Evolutionary conservation across 257 asterid species (phyloP).

Genomic region (Forsythia suspensa): DNA sequence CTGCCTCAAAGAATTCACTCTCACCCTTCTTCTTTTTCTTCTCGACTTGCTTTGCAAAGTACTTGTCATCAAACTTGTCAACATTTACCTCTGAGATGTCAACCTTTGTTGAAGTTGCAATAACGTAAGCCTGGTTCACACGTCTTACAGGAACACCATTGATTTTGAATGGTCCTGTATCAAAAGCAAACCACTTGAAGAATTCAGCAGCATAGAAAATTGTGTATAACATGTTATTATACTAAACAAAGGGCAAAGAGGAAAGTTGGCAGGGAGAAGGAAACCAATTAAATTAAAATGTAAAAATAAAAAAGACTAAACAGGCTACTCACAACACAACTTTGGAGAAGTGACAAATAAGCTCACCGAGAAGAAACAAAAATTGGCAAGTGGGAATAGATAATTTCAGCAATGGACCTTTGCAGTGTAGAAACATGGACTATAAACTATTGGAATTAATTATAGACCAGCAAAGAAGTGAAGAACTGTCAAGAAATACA

Average conservation of each 20-base stretch:
- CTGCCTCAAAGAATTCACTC: slow-evolving; percentile 54
- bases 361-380: neutral
- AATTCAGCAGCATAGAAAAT: neutral
- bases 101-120: slow-evolving; percentile 65
- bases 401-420: too few species aligned
- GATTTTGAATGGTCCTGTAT: slow-evolving; percentile 58
- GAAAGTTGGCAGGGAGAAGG: too few species aligned
- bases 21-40: slow-evolving; percentile 57
- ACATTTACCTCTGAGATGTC: slow-evolving; percentile 48
- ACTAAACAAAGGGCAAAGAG: too few species aligned
- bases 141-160: slow-evolving; percentile 75
- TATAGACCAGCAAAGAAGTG: too few species aligned
- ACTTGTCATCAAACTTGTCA: slow-evolving; percentile 58
- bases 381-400: too few species aligned
- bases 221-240: neutral
- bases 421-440: too few species aligned
- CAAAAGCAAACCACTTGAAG: neutral
- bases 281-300: too few species aligned
- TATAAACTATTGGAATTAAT: too few species aligned
- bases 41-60: slow-evolving; percentile 61
- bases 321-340: neutral
- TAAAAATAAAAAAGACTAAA: too few species aligned
- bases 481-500: too few species aligned
- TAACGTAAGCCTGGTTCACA: slow-evolving; percentile 66
- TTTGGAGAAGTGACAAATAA: neutral